Conservation (phyloP, 345 rosid species). For the Lepidium aucheri region DNA sequence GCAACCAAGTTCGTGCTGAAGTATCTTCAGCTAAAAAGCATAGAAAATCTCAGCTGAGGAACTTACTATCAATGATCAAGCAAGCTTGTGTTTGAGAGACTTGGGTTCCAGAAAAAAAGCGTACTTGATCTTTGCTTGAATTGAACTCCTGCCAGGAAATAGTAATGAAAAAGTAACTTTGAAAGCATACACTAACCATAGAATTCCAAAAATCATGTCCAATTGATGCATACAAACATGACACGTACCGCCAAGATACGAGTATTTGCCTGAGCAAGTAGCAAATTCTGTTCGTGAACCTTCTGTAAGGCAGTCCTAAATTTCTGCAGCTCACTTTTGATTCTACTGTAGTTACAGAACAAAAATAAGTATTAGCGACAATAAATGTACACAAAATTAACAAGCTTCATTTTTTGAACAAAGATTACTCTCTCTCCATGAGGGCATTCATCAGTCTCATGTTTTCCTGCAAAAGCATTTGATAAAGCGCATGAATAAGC, state of each 20-base stretch:
- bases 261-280: conserved; percentile 54
- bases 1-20: conserved; percentile 72
- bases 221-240: conserved; percentile 4
- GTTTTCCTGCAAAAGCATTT: conserved; percentile 43
- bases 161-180: conserved; percentile 3
- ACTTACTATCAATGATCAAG: background rate
- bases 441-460: conserved; percentile 39
- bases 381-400: background rate
- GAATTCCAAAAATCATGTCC: background rate
- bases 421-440: conserved; percentile 41
- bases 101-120: conserved; percentile 15
- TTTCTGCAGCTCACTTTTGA: conserved; percentile 46
- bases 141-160: conserved; percentile 57
- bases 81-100: conserved; percentile 13
- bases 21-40: conserved; percentile 45
- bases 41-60: conserved; percentile 17
- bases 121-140: conserved; percentile 57
- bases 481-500: conserved; percentile 6
- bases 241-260: conserved; percentile 50
- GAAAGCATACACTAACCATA: background rate
- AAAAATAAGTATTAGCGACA: background rate
- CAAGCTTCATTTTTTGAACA: background rate
- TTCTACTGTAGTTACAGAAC: conserved; percentile 35
- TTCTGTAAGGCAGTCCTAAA: conserved; percentile 44
- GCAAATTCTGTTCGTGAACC: conserved; percentile 54